These are phyloP conservation scores for Kwoniella sp. DNA, from an alignment of 768 basidiomycete species.

Conservation along the genomic window DNA sequence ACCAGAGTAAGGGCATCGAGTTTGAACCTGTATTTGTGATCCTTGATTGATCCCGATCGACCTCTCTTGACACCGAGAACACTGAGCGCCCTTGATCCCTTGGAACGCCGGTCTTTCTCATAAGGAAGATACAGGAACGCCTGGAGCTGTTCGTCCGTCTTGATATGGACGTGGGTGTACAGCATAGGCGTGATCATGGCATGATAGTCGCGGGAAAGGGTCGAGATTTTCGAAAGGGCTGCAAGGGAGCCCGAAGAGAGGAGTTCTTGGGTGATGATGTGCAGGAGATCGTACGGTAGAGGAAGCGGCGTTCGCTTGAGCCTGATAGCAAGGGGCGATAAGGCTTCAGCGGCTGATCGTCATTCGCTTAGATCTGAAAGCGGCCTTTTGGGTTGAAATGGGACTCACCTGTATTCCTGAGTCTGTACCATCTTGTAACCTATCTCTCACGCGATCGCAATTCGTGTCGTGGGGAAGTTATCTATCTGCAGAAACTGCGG, in stretches of 20 bases:
- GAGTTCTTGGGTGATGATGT: constrained; percentile 11
- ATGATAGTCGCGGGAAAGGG: constrained; percentile 4
- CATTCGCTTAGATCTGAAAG: too few species aligned
- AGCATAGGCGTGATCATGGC: constrained; percentile 16
- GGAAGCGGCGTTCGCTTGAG: constrained; percentile 7
- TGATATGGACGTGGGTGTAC: constrained; percentile 15
- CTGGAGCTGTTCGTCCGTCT: constrained; percentile 22
- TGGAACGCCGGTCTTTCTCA: background rate
- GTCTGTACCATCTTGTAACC: constrained; percentile 1
- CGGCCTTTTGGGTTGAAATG: too few species aligned
- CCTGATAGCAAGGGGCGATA: background rate
- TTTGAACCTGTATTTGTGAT: constrained; percentile 7
- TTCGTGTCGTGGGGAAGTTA: too few species aligned
- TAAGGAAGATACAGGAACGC: constrained; percentile 9
- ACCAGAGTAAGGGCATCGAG: background rate
- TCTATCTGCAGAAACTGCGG: too few species aligned
- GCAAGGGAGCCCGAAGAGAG: background rate
- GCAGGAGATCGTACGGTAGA: constrained; percentile 17
- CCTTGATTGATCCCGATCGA: constrained; percentile 13
- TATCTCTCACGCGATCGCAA: too few species aligned
- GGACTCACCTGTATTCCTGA: background rate
- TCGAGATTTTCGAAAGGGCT: constrained; percentile 1
- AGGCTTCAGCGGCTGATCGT: background rate
- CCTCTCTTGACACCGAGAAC: background rate
- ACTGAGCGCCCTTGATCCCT: background rate